Evolutionary conservation across 1,284 basidiomycete species (phyloP), one percentile per base, ranked within the genome.

Genomic region (Kwoniella shivajii): DNA sequence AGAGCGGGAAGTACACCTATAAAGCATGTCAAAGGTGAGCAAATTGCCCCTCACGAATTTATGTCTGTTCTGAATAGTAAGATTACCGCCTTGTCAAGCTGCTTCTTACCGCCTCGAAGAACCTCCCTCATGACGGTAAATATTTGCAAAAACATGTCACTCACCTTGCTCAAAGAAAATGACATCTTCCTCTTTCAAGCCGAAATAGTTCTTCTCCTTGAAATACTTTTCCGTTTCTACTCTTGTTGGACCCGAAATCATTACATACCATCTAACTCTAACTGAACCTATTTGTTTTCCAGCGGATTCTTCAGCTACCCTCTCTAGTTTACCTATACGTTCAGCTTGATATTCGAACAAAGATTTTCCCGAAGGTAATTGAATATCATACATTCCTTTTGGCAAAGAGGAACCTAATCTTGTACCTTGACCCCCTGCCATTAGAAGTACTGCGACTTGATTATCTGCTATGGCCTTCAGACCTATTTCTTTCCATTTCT

Each of bases 381-480:
- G 88, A 67, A 99, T 97, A 76, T 99, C 91, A 80, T 97, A 99
- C 82, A 94, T 97, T 10, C 96, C 96, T 75, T 99, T 99, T 26
- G 96, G 96, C 22, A 88, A 88, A 34, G 83, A 85, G 68, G 90
- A 94, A 36, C 96, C 96, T 46, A 99, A 82, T 52, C 96, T 84
- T 16, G 94, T 96, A 22, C 96, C 96, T 79, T 99, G 96, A 3
- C 96, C 96, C 48, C 96, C 96, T 1, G 96, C 96, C 88, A 99
- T 90, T 68, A 99, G 84, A 29, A 99, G 82, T 11, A 99, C 93
- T 30, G 87, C 96, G 39, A 98, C 92, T 67, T 92, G 80, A 63
- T 90, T 88, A 30, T 84, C 78, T 11, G 87, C 84, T 67, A 97
- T 86, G 50, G 95, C 93, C 43, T 86, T 78, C 45, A 98, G 81